Evolutionary conservation across 2,329 filamentous ascomycete species (phyloP).

Genomic region (Lecanicillium sp.): DNA sequence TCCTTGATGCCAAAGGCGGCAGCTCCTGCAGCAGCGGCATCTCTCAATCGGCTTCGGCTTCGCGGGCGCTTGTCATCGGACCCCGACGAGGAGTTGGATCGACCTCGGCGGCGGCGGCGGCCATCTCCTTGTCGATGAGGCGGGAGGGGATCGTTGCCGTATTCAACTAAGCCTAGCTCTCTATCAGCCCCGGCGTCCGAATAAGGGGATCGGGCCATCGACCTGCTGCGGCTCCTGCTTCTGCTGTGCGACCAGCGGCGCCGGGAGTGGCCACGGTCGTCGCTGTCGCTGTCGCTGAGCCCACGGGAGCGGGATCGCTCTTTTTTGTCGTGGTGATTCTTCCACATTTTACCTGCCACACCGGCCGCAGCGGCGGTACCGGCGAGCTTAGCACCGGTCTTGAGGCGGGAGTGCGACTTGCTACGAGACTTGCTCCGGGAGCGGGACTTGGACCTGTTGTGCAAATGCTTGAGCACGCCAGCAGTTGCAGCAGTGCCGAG

Average conservation of each 20-base stretch:
- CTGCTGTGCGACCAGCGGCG: conserved; percentile 25
- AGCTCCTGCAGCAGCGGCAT: conserved; percentile 50
- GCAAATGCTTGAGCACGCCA: conserved; percentile 49
- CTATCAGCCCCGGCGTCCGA: conserved; percentile 50
- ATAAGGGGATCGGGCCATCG: conserved; percentile 40
- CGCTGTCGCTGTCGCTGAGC: conserved; percentile 15
- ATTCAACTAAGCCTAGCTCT: conserved; percentile 62
- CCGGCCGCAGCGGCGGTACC: conserved; percentile 53
- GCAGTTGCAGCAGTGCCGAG: conserved; percentile 49
- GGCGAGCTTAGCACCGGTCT: conserved; percentile 51
- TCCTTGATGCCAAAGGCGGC: conserved; percentile 57
- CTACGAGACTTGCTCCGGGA: conserved; percentile 30
- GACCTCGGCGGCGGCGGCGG: conserved; percentile 28
- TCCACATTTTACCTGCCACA: conserved; percentile 52
- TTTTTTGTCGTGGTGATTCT: conserved; percentile 53
- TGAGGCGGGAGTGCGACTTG: conserved; percentile 30
- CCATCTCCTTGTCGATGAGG: conserved; percentile 34
- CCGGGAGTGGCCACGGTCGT: conserved; percentile 27
- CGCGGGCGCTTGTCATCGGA: conserved; percentile 27
- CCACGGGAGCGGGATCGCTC: conserved; percentile 24
- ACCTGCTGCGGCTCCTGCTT: conserved; percentile 37
- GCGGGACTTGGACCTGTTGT: conserved; percentile 37
- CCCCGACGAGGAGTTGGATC: conserved; percentile 20
- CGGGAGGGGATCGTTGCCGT: conserved; percentile 50
- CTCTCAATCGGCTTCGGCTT: conserved; percentile 45